Percentiles rank a stretch among this genome's conserved stretches.
Evolutionary conservation across 805 yeast species (phyloP).

Genomic region (Teunomyces cretensis): DNA sequence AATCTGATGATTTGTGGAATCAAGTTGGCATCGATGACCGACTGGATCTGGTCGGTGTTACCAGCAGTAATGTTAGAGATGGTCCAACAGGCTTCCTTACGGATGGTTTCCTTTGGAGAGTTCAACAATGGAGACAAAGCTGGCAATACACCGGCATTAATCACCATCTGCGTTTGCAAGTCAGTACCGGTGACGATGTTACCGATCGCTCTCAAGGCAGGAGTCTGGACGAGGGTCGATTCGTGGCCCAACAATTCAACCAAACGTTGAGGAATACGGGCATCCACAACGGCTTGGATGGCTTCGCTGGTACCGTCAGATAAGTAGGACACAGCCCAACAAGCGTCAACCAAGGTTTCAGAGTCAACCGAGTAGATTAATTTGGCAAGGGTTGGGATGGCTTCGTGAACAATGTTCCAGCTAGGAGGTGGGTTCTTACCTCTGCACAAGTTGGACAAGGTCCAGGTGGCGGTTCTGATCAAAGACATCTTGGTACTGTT

Average conservation of each 20-base stretch:
- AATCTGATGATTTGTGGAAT: slow-evolving; percentile 88
- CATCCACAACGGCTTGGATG: slow-evolving; percentile 95
- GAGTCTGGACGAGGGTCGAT: slow-evolving; percentile 87
- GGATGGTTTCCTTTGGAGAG: slow-evolving; percentile 86
- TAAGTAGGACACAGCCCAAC: slow-evolving; percentile 97
- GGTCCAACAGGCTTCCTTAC: slow-evolving; percentile 99
- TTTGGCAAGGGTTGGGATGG: slow-evolving; percentile 89
- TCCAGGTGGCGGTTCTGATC: slow-evolving; percentile 97
- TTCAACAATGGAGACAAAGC: slow-evolving; percentile 78
- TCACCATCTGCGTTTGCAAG: slow-evolving; percentile 89
- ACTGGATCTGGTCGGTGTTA: slow-evolving; percentile 91
- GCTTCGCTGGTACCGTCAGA: slow-evolving; percentile 92
- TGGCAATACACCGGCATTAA: slow-evolving; percentile 87
- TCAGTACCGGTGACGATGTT: slow-evolving; percentile 98
- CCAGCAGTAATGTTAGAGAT: slow-evolving; percentile 98
- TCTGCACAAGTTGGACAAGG: slow-evolving; percentile 92
- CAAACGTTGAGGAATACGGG: slow-evolving; percentile 89
- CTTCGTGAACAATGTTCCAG: slow-evolving; percentile 83
- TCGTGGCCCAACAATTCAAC: slow-evolving; percentile 88
- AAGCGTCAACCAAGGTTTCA: slow-evolving; percentile 94
- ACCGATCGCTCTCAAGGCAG: slow-evolving; percentile 96
- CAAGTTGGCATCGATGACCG: slow-evolving; percentile 91
- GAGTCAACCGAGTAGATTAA: slow-evolving; percentile 86
- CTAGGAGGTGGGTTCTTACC: slow-evolving; percentile 96
- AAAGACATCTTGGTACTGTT: slow-evolving; percentile 82